Percentiles rank a stretch among this genome's conserved stretches.
phyloP scores from a whole-genome alignment of 768 basidiomycete genomes.

The Antrodiella citrinella region DNA sequence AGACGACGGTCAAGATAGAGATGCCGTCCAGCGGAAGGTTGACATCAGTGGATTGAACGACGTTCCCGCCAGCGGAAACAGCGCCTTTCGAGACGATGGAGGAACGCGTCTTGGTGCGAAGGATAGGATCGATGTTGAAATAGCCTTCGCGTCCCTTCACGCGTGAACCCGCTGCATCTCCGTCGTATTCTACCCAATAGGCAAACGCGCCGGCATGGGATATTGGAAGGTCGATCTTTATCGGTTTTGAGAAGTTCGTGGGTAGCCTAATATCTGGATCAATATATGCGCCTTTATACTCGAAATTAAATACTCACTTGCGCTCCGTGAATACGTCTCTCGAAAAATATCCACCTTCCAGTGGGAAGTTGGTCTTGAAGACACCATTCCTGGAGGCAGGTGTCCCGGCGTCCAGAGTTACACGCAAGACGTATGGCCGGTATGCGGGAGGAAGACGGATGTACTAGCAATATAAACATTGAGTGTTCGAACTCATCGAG shows the following conservation, averaged over 20 bases:
- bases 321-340: conserved; percentile 68
- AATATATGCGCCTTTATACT: conserved; percentile 1
- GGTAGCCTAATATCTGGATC: conserved; percentile 51
- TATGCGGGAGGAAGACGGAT: conserved; percentile 91
- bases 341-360: conserved; percentile 83
- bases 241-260: conserved; percentile 79
- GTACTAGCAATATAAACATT: conserved; percentile 71
- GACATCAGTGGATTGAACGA: conserved; percentile 41
- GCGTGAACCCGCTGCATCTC: conserved; percentile 46
- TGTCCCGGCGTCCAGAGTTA: conserved; percentile 88
- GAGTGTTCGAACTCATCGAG: no score
- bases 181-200: conserved; percentile 91
- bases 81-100: conserved; percentile 57
- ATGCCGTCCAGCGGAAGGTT: conserved; percentile 84
- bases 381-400: conserved; percentile 85
- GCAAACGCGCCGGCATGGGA: conserved; percentile 94
- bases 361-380: conserved; percentile 94
- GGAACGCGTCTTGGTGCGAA: conserved; percentile 65
- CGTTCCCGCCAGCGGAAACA: conserved; percentile 42
- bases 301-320: conserved; percentile 42
- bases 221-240: conserved; percentile 92
- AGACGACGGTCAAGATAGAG: conserved; percentile 82
- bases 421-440: conserved; percentile 82
- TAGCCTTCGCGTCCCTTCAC: conserved; percentile 83
- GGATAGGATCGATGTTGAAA: conserved; percentile 92